A percentile compares a stretch with the other conserved stretches of the same genome.
These are phyloP conservation scores for Nadsonia commutata DNA, from an alignment of 1,139 yeast species.

Conservation along the genomic window DNA sequence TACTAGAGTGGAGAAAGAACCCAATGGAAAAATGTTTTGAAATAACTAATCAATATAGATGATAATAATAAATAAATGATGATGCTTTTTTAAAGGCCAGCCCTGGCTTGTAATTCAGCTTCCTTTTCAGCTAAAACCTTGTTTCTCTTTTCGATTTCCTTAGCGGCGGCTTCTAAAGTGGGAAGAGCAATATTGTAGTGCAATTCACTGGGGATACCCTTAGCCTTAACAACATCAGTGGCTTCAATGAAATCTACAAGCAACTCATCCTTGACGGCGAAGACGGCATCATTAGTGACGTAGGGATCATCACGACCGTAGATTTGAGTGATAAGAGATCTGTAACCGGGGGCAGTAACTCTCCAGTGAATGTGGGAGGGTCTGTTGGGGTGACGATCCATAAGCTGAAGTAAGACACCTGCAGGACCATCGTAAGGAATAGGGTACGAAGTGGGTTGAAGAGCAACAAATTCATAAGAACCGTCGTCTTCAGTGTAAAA, in stretches of 20 bases:
- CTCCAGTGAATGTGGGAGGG: conserved; percentile 28
- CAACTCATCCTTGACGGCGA: conserved; percentile 24
- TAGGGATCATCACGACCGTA: conserved; percentile 19
- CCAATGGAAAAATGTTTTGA: no score
- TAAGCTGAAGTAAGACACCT: conserved; percentile 22
- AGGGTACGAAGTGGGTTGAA: conserved; percentile 27
- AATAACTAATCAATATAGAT: no score
- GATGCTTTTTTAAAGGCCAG: no score
- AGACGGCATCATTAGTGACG: conserved; percentile 21
- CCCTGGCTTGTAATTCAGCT: not conserved
- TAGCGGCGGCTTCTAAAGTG: conserved; percentile 4
- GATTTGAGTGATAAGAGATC: conserved; percentile 22
- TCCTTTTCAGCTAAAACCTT: not conserved
- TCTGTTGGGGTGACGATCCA: conserved; percentile 27
- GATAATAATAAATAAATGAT: no score
- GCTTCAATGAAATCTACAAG: conserved; percentile 17
- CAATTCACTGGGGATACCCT: conserved; percentile 2
- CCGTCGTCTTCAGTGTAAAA: conserved; percentile 22
- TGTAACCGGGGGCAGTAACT: conserved; percentile 20
- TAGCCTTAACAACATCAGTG: conserved; percentile 7
- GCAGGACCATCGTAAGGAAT: conserved; percentile 31
- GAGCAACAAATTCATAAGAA: conserved; percentile 19
- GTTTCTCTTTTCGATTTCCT: conserved; percentile 5
- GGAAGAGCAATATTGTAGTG: conserved; percentile 5
- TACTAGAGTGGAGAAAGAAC: no score